Evolutionary conservation across 352 stramenopile species (phyloP).

Genomic region (Globisporangium emineosum): DNA sequence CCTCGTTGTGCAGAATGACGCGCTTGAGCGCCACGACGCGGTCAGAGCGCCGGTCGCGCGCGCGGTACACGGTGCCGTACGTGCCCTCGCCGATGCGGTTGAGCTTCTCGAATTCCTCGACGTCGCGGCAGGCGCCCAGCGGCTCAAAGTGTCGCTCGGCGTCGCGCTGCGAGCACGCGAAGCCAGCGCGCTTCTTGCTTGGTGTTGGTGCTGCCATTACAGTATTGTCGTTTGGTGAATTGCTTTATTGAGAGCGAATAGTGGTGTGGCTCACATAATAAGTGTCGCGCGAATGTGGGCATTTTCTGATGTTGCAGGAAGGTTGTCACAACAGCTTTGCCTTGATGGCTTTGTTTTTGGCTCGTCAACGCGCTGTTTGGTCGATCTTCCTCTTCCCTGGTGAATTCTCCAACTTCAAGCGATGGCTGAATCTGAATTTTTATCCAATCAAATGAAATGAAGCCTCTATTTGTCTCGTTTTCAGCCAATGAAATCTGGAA

Average conservation of each 20-base stretch:
- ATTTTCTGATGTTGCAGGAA: not conserved
- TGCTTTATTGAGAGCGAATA: not conserved
- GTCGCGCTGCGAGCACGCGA: constrained; percentile 11
- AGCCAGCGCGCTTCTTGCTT: constrained; percentile 1
- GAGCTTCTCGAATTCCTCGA: constrained; percentile 71
- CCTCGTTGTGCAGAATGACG: constrained; percentile 90
- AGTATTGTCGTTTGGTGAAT: not conserved
- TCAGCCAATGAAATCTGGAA: no score
- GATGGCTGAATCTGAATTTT: no score
- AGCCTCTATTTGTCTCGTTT: no score
- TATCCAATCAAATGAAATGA: no score
- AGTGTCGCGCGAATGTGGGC: not conserved
- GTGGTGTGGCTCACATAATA: not conserved
- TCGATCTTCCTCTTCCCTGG: not conserved
- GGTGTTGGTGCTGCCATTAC: not conserved
- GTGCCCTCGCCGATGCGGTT: constrained; percentile 82
- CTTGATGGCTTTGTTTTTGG: not conserved
- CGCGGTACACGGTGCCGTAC: constrained; percentile 90
- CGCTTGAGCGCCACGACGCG: constrained; percentile 90
- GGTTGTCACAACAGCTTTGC: not conserved
- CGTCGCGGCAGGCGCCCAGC: constrained; percentile 47
- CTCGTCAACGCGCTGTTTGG: not conserved
- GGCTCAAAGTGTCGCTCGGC: constrained; percentile 39
- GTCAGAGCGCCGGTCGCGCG: constrained; percentile 54
- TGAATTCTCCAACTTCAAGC: not conserved